Evolutionary conservation across 1,284 basidiomycete genomes (phyloP).

Genomic region (Cutaneotrichosporon sp.): DNA sequence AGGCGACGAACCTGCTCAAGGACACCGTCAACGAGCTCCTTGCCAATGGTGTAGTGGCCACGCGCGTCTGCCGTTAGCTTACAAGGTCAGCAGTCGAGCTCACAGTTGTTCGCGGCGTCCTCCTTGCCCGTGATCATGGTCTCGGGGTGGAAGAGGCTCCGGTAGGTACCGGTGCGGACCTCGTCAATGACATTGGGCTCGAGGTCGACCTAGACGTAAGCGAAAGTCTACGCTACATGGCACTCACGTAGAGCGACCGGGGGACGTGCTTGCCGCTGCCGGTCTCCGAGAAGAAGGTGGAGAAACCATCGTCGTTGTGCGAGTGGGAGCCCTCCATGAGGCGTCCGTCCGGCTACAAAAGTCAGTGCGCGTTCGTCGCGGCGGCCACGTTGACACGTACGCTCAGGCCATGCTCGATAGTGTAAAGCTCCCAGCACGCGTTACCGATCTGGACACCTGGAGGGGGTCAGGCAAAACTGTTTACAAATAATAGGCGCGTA

Average conservation of each 20-base stretch:
- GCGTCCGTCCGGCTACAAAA: constrained; percentile 77
- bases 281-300: constrained; percentile 62
- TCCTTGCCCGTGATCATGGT: constrained; percentile 99
- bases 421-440: constrained; percentile 98
- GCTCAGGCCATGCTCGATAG: constrained; percentile 93
- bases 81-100: constrained; percentile 38
- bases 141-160: constrained; percentile 96
- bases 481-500: too few species aligned
- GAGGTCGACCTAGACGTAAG: constrained; percentile 60
- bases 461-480: background rate
- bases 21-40: constrained; percentile 82
- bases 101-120: constrained; percentile 98
- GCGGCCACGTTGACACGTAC: constrained; percentile 53
- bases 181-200: constrained; percentile 96
- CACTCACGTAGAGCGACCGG: constrained; percentile 78
- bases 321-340: constrained; percentile 69
- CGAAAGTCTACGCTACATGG: background rate
- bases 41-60: constrained; percentile 96
- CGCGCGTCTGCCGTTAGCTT: constrained; percentile 66
- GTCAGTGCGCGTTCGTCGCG: constrained; percentile 14
- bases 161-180: constrained; percentile 90
- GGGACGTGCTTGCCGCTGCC: constrained; percentile 95
- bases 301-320: constrained; percentile 81
- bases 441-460: constrained; percentile 68
- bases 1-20: constrained; percentile 95